Base-by-base conservation (phyloP, 306 rosid species). In the Sechiopsis laciniata region DNA sequence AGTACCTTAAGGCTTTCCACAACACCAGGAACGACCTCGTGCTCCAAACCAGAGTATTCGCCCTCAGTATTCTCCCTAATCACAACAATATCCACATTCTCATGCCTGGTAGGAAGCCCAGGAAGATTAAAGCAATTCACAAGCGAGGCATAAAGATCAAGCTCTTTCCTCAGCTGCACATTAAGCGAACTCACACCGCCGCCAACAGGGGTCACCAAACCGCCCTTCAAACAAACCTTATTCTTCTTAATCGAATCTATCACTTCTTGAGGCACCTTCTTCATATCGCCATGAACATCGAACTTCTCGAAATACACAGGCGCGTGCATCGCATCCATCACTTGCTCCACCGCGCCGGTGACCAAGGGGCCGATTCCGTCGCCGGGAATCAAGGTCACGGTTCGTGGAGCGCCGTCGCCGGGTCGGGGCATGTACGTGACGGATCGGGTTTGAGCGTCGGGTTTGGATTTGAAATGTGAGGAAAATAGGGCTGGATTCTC, bases 391-490 rank as follows among this genome's bases (percentile, higher is more conserved):
- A 91, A 84, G 6, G 97, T 89, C 5, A 91, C 93, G 13, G 81
- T 58, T 0, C 97, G 88, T 0, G 96, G 91, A 4, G 93, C 1
- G 16, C 96, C 97, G 53, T 89, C 96, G 0, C 97, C 97, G 19
- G 97, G 96, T 8, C 91, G 88, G 55, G 93, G 97, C 96, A 89
- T 91, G 84, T 91, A 87, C 53, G 97, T 91, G 20, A 91, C 87
- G 58, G 83, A 79, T 48, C 97, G 96, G 66, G 74, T 57, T 8
- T 69, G 84, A 66, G 51, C 74, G 77, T 75, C 79, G 50, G 21
- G n/a, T 48, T 32, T 10, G 78, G 68, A 51, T 24, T 51, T 26
- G 78, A 54, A 75, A 70, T 14, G 16, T 9, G 79, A 70, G 8
- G 59, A 70, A 11, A 51, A 51, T 21, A 14, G 59, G 16, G 59